Conservation (phyloP, 2,329 filamentous ascomycete genomes). For the Microdochium paspali region DNA sequence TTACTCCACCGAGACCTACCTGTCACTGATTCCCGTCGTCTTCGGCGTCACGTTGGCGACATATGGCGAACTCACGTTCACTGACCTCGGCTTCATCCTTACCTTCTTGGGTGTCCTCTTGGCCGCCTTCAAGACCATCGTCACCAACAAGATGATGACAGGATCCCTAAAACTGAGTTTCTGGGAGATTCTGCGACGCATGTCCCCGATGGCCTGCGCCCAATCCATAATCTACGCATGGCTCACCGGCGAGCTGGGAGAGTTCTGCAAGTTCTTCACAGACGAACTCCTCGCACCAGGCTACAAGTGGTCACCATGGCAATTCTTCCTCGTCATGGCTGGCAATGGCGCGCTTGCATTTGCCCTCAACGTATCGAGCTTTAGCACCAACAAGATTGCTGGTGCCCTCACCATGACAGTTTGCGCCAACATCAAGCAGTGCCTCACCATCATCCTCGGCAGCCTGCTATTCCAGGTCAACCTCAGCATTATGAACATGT, state of each 20-base stretch:
- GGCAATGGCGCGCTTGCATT: slow-evolving; percentile 46
- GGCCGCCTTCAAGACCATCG: slow-evolving; percentile 50
- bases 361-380: slow-evolving; percentile 45
- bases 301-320: slow-evolving; percentile 24
- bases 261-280: slow-evolving; percentile 20
- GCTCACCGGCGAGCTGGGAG: slow-evolving; percentile 40
- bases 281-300: slow-evolving; percentile 9
- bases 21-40: slow-evolving; percentile 51
- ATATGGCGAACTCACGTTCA: slow-evolving; percentile 54
- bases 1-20: slow-evolving; percentile 46
- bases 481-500: slow-evolving; percentile 41
- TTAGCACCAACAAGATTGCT: slow-evolving; percentile 47
- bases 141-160: slow-evolving; percentile 56
- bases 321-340: slow-evolving; percentile 26
- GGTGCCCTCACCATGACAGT: slow-evolving; percentile 51
- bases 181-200: slow-evolving; percentile 51
- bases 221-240: slow-evolving; percentile 44
- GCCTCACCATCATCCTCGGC: slow-evolving; percentile 43
- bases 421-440: slow-evolving; percentile 50
- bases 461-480: slow-evolving; percentile 42
- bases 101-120: slow-evolving; percentile 45
- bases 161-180: slow-evolving; percentile 46
- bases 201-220: slow-evolving; percentile 50
- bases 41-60: slow-evolving; percentile 50
- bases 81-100: slow-evolving; percentile 44